phyloP scores from a whole-genome alignment of 495 filamentous ascomycete genomes.

The Penicillium psychrofluorescens region DNA sequence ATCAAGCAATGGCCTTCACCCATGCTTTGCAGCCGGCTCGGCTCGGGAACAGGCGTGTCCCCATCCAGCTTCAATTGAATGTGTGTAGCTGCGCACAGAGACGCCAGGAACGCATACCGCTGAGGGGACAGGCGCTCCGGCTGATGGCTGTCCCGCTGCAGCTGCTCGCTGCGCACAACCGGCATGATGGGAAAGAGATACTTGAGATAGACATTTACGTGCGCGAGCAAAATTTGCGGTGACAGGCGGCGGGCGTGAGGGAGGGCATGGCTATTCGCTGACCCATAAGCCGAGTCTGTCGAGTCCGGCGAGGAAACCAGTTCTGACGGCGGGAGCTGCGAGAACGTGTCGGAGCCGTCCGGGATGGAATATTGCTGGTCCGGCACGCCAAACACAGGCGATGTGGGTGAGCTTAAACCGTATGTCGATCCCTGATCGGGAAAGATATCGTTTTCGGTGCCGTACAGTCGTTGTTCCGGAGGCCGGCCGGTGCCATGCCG shows the following conservation, averaged over 20 bases:
- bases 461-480: too few species aligned
- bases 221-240: slow-evolving; percentile 29
- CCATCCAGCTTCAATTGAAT: slow-evolving; percentile 63
- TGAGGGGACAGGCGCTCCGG: slow-evolving; percentile 49
- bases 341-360: slow-evolving; percentile 20
- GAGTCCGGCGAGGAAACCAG: slow-evolving; percentile 38
- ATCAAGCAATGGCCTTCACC: slow-evolving; percentile 42
- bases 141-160: slow-evolving; percentile 61
- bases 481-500: background rate
- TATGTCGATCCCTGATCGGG: slow-evolving; percentile 10
- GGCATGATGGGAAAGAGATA: slow-evolving; percentile 81
- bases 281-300: slow-evolving; percentile 26
- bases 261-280: slow-evolving; percentile 7
- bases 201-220: slow-evolving; percentile 39
- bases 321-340: slow-evolving; percentile 22
- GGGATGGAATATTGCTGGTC: slow-evolving; percentile 18
- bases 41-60: slow-evolving; percentile 45
- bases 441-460: background rate
- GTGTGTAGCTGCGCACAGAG: slow-evolving; percentile 77
- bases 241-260: slow-evolving; percentile 24
- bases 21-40: slow-evolving; percentile 41
- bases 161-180: slow-evolving; percentile 60
- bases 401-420: slow-evolving; percentile 21
- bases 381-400: slow-evolving; percentile 17
- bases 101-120: slow-evolving; percentile 71